Base-by-base conservation (phyloP, 192 early-diverging fungal species). In the Rhizophagus prolifer region DNA sequence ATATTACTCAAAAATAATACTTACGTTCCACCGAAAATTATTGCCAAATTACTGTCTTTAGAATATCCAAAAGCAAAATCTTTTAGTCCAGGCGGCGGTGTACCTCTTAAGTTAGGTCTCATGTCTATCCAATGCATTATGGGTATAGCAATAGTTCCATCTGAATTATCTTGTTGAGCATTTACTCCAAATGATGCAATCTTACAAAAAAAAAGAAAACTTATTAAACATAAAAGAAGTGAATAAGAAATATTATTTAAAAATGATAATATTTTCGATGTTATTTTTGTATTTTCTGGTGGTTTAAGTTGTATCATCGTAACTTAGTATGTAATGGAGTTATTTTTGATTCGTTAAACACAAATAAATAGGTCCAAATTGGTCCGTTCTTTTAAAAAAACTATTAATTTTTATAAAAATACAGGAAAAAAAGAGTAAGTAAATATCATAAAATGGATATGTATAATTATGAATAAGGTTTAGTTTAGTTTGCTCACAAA, bases 21-120 rank as follows among this genome's bases (percentile, higher is more conserved):
- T 59, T 59, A 73, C 71, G 71, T 59, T 73, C 71, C 71, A 0
- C 71, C 71, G 23, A 59, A 73, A 59, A 73, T 59, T 28, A 73
- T 60, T 34, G 54, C 58, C 8, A 25, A 59, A 25, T 73, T 60
- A 9, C 6, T 30, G 2, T 34, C 26, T 30, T 58, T 59, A 60
- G 16, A 14, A 9, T 73, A 73, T 38, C 71, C 71, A 34, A 73
- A 31, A 73, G 28, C 54, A 21, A 60, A 73, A 60, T 73, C 54
- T 36, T 60, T 58, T 38, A 73, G 12, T 31, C 71, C 71, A 10
- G 13, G 26, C 19, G 71, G 71, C 9, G 28, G 3, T 16, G 25
- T 34, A 21, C 54, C 47, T 0, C 30, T 12, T 9, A 59, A 23
- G 1, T 19, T 62, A 62, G 23, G 2, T n/a, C 23, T 7, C 14